Conservation (phyloP, 768 basidiomycete species). For the Calocybe gangraenosa region DNA sequence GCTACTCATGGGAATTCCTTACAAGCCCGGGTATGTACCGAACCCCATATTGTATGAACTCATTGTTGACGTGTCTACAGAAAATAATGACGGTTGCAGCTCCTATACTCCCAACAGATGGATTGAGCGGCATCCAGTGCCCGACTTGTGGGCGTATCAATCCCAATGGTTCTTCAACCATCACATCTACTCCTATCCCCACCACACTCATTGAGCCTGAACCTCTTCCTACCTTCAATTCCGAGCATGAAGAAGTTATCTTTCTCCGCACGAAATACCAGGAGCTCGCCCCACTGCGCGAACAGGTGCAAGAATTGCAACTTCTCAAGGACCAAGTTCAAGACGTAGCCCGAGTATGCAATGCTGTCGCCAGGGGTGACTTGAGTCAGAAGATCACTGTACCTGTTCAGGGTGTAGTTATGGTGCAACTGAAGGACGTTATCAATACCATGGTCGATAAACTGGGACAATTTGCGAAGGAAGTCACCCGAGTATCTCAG, state of each 20-base stretch:
- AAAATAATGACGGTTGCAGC: neutral
- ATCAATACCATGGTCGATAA: conserved; percentile 68
- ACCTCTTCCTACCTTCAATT: conserved; percentile 4
- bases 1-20: neutral
- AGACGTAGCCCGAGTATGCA: conserved; percentile 76
- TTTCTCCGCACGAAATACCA: conserved; percentile 4
- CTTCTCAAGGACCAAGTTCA: conserved; percentile 83
- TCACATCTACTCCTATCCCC: neutral
- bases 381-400: conserved; percentile 77
- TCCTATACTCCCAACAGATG: neutral
- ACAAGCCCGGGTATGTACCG: neutral
- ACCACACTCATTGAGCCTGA: neutral
- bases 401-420: conserved; percentile 71
- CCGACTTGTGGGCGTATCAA: conserved; percentile 9
- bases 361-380: conserved; percentile 74
- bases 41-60: neutral
- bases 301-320: conserved; percentile 58
- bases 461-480: conserved; percentile 85
- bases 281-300: conserved; percentile 2
- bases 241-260: conserved; percentile 8
- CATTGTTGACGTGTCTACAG: neutral
- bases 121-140: conserved; percentile 7
- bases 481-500: conserved; percentile 81
- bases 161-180: neutral
- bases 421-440: conserved; percentile 78